Conservation (phyloP, 208 protist species). For the Crithidia sp. region DNA sequence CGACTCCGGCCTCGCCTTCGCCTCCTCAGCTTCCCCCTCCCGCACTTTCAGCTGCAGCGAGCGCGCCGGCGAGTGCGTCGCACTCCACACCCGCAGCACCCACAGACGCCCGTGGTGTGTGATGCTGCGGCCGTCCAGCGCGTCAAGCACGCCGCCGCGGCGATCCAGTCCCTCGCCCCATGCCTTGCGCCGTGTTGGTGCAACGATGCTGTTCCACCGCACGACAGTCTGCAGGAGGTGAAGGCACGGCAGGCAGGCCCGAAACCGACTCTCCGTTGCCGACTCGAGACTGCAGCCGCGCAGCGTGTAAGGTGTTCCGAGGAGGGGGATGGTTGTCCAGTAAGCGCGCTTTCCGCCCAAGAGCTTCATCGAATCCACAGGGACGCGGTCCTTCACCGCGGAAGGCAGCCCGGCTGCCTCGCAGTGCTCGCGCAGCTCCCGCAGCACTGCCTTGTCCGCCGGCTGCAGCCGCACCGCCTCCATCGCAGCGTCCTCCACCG, state of each 20-base stretch:
- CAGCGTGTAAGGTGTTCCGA: constrained; percentile 73
- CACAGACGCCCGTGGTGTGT: constrained; percentile 45
- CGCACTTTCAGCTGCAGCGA: constrained; percentile 28
- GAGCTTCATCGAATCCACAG: neutral
- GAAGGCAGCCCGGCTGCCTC: constrained; percentile 46
- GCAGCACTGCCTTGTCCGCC: constrained; percentile 35
- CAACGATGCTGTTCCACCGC: constrained; percentile 13
- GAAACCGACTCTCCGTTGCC: constrained; percentile 43
- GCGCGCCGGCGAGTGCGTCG: constrained; percentile 41
- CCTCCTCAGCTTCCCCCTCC: neutral
- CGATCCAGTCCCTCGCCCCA: constrained; percentile 23
- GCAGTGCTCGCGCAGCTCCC: constrained; percentile 42
- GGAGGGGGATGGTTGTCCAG: constrained; percentile 48
- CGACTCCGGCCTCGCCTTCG: neutral
- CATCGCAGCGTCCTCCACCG: constrained; percentile 37
- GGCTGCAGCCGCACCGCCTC: constrained; percentile 35
- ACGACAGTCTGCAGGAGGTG: constrained; percentile 52
- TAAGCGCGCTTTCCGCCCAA: constrained; percentile 33
- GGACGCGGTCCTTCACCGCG: neutral
- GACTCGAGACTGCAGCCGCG: constrained; percentile 49
- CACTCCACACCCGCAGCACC: constrained; percentile 55
- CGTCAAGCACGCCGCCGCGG: constrained; percentile 3
- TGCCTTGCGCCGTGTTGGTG: neutral
- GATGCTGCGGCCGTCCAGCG: constrained; percentile 16
- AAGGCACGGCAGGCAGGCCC: constrained; percentile 81